Conservation (phyloP, 306 rosid species). For the Begonia fuchsioides region DNA sequence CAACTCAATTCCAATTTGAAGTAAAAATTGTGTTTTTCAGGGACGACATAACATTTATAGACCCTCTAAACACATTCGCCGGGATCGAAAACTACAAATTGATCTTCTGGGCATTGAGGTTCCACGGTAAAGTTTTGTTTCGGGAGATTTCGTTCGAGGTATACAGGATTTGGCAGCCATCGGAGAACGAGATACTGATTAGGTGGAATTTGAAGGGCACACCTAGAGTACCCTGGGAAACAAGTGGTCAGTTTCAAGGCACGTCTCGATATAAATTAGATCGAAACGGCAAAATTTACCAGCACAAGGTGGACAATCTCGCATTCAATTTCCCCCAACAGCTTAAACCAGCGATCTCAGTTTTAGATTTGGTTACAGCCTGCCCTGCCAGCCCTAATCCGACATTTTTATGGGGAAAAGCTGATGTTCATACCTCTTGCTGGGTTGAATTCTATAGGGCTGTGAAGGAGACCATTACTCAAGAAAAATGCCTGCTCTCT, state of each 20-base stretch:
- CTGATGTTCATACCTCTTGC: conserved; percentile 44
- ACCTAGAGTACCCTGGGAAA: conserved; percentile 93
- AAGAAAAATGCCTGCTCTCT: conserved; percentile 35
- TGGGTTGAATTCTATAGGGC: conserved; percentile 69
- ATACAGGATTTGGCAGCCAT: conserved; percentile 84
- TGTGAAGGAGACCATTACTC: conserved; percentile 48
- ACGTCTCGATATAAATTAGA: conserved; percentile 78
- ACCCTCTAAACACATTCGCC: conserved; percentile 69
- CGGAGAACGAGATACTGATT: conserved; percentile 70
- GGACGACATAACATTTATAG: conserved; percentile 73
- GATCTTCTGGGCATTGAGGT: conserved; percentile 89
- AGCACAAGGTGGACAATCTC: conserved; percentile 82
- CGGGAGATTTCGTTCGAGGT: conserved; percentile 73
- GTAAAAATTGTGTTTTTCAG: conserved; percentile 20
- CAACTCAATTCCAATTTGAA: neutral
- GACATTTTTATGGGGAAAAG: conserved; percentile 61
- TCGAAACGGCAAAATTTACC: conserved; percentile 73
- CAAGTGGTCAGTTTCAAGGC: conserved; percentile 87
- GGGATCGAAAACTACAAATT: conserved; percentile 82
- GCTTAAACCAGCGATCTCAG: conserved; percentile 53
- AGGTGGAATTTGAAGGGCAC: conserved; percentile 86
- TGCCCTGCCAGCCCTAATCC: conserved; percentile 86
- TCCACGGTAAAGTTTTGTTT: conserved; percentile 71
- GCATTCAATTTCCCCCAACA: conserved; percentile 71
- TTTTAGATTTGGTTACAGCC: conserved; percentile 72